These are phyloP conservation scores for Plantago ovata DNA, from an alignment of 257 asterid genomes.

Conservation along the genomic window DNA sequence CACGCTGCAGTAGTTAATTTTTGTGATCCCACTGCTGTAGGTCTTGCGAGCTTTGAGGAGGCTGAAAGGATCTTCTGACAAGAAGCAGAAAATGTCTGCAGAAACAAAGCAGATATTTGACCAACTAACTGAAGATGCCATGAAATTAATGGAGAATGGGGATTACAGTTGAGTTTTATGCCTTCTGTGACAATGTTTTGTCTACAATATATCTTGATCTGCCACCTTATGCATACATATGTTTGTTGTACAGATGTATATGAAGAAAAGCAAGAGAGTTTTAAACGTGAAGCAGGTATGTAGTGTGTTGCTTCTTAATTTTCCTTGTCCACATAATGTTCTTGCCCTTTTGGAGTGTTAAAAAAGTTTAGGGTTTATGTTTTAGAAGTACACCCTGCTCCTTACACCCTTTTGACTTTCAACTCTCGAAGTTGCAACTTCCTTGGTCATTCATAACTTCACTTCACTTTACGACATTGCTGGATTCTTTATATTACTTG, in stretches of 20 bases:
- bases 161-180: constrained; percentile 65
- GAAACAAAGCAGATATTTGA: constrained; percentile 77
- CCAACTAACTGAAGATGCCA: constrained; percentile 95
- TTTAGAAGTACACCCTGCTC: no score
- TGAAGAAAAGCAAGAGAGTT: constrained; percentile 83
- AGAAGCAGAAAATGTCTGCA: constrained; percentile 81
- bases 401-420: no score
- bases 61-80: constrained; percentile 81
- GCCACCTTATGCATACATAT: constrained; percentile 9
- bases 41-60: constrained; percentile 90
- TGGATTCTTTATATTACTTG: constrained; percentile 4
- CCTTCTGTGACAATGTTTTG: constrained; percentile 7
- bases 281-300: constrained; percentile 92
- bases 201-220: constrained; percentile 6
- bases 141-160: constrained; percentile 87
- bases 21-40: constrained; percentile 34
- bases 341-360: no score
- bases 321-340: no score
- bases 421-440: no score
- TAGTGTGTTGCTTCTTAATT: constrained; percentile 15
- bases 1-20: not conserved
- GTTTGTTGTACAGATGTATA: constrained; percentile 66
- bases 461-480: not conserved
- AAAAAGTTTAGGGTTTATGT: no score
- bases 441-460: not conserved